phyloP scores from a whole-genome alignment of 345 rosid species.

The Angophora floribunda region DNA sequence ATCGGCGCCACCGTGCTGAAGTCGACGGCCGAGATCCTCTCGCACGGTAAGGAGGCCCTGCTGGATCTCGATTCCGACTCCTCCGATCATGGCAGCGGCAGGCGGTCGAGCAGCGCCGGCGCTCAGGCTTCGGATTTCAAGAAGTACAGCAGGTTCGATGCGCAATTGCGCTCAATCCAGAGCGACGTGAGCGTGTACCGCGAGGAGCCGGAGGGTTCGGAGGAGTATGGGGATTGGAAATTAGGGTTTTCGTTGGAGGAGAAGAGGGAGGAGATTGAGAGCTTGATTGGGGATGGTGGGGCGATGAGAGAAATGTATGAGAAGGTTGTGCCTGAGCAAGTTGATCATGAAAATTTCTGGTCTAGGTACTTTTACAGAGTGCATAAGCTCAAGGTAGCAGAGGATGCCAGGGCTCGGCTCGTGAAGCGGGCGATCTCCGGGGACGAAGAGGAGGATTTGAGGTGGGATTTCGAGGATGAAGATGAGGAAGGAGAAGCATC shows the following conservation, averaged over 20 bases:
- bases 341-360: slow-evolving; percentile 55
- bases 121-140: slow-evolving; percentile 5
- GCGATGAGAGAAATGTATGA: slow-evolving; percentile 26
- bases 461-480: slow-evolving; percentile 74
- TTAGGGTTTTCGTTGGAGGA: slow-evolving; percentile 39
- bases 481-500: background rate
- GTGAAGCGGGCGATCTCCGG: slow-evolving; percentile 44
- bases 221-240: slow-evolving; percentile 46
- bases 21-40: slow-evolving; percentile 60
- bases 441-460: slow-evolving; percentile 67
- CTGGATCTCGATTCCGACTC: slow-evolving; percentile 14
- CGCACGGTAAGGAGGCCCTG: slow-evolving; percentile 48
- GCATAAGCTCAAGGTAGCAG: slow-evolving; percentile 43
- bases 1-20: slow-evolving; percentile 68
- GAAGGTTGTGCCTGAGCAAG: slow-evolving; percentile 25
- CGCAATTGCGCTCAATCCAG: slow-evolving; percentile 46
- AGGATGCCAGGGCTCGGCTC: slow-evolving; percentile 61
- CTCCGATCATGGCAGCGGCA: background rate
- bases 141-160: slow-evolving; percentile 61
- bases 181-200: slow-evolving; percentile 35
- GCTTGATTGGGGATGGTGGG: slow-evolving; percentile 17
- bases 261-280: slow-evolving; percentile 28
- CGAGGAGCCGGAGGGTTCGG: slow-evolving; percentile 42
- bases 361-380: slow-evolving; percentile 47
- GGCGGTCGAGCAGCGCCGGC: background rate